Base-by-base conservation (phyloP, 2,329 filamentous ascomycete species). In the Neodidymelliopsis sp. region DNA sequence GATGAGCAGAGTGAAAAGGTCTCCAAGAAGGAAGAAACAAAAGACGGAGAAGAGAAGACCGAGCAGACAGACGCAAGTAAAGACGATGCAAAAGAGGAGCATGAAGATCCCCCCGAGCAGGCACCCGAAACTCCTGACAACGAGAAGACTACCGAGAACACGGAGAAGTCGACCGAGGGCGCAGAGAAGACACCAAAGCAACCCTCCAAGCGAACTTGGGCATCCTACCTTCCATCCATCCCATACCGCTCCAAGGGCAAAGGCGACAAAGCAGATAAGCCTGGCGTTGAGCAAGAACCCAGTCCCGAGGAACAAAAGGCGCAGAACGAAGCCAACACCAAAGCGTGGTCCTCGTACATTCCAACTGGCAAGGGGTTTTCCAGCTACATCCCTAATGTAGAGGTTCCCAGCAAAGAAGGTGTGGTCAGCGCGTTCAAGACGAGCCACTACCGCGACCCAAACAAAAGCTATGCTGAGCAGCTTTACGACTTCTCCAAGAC, bases 401-500 rank as follows among this genome's bases (percentile, higher is more conserved):
- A 71, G 30, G 40, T 71, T 0, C 69, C 67, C 10, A 66, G 70
- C 35, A 70, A 70, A 11, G 74, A 77, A 51, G 65, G 62, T 5
- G 72, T 75, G 2, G 65, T 79, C 5, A 77, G 75, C 28, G 70
- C 75, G 6, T 79, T 79, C 56, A 73, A 77, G 41, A 56, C 70
- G 24, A 73, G 70, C 38, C 76, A 79, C 52, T 59, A 74, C 19
- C 71, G 76, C 24, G 76, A 80, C 49, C 74, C 74, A 2, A 75
- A 70, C 41, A 80, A 80, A 58, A 75, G 75, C 33, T 79, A 78
- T 52, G 68, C 77, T 4, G 75, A 79, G 56, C 78, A 80, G 54
- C 62, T 80, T 11, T 75, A 77, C 47, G 77, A 79, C 47, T 79
- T 80, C 52, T 77, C 74, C 0, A 77, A 78, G 56, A 80, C 78